These are phyloP conservation scores for Ziziphus jujuba DNA, from an alignment of 306 rosid genomes.

Conservation along the genomic window DNA sequence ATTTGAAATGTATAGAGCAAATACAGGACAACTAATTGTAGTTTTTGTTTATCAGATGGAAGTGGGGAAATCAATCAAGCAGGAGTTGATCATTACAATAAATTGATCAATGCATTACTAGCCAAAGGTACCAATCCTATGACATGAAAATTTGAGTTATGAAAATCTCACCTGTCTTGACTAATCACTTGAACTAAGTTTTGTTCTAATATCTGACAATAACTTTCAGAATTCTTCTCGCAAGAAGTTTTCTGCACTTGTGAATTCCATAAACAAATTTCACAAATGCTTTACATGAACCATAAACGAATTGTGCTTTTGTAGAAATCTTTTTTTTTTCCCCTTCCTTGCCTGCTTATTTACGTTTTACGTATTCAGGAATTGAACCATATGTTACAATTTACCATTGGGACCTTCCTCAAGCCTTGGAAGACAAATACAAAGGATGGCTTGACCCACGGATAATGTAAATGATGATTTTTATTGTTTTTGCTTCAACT, in stretches of 20 bases:
- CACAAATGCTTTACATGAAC: no score
- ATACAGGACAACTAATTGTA: not conserved
- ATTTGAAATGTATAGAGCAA: not conserved
- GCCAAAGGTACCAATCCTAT: constrained; percentile 55
- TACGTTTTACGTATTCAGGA: constrained; percentile 32
- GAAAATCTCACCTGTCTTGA: not conserved
- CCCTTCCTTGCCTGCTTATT: not conserved
- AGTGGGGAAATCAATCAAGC: constrained; percentile 69
- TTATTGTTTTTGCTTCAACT: not conserved
- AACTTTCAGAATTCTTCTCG: no score
- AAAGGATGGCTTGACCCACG: constrained; percentile 77
- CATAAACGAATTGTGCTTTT: not conserved
- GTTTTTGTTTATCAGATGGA: constrained; percentile 53
- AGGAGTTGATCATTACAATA: constrained; percentile 82
- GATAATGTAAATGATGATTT: constrained; percentile 53
- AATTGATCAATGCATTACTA: constrained; percentile 71
- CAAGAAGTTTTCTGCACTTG: no score
- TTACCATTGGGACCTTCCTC: constrained; percentile 97
- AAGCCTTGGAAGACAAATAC: constrained; percentile 80
- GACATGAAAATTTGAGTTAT: not conserved
- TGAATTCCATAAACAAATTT: no score
- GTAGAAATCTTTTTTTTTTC: not conserved
- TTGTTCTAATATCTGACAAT: no score
- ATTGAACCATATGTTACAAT: constrained; percentile 88
- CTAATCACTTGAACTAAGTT: not conserved